Base-by-base conservation (phyloP, 1,284 basidiomycete genomes). In the Flammula alnicola region DNA sequence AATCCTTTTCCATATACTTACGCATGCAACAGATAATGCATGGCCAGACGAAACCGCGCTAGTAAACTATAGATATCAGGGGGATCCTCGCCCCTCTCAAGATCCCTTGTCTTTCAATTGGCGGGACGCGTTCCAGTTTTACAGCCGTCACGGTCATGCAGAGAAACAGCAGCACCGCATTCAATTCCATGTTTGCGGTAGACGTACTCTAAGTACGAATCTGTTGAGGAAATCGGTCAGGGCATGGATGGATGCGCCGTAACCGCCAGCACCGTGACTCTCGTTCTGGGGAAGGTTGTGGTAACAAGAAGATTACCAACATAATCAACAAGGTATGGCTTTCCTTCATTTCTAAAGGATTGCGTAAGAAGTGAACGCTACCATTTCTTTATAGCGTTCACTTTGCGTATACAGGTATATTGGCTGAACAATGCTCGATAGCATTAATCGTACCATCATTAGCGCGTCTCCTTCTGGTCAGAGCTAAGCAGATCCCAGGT, bases 301-400 rank as follows among this genome's bases (percentile, higher is more conserved):
- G 95, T 60, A 93, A 95, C 74, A 95, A 95, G 79, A 95, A 95
- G 78, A 96, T 98, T 67, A 97, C 95, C 51, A 97, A 96, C 67
- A 95, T 98, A 65, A 96, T 96, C 69, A 94, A 91, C 45, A 98
- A 98, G 81, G 89, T 84, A 54, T 57, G 20, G 41, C 22, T n/a
- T 26, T 14, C 14, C 19, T 10, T 25, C 17, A 11, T 16, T 4
- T 51, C 22, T 1, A 10, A 27, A 22, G n/a, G n/a, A n/a, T n/a
- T n/a, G n/a, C n/a, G n/a, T n/a, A n/a, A n/a, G n/a, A n/a, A n/a
- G n/a, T n/a, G n/a, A n/a, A n/a, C n/a, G n/a, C n/a, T n/a, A n/a
- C n/a, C n/a, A n/a, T n/a, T n/a, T n/a, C n/a, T n/a, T n/a, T n/a
- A n/a, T 33, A 38, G 35, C 10, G 25, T 7, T 17, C 12, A 41